Conservation (phyloP, 2,329 filamentous ascomycete species). For the Podosphaera leucotricha region DNA sequence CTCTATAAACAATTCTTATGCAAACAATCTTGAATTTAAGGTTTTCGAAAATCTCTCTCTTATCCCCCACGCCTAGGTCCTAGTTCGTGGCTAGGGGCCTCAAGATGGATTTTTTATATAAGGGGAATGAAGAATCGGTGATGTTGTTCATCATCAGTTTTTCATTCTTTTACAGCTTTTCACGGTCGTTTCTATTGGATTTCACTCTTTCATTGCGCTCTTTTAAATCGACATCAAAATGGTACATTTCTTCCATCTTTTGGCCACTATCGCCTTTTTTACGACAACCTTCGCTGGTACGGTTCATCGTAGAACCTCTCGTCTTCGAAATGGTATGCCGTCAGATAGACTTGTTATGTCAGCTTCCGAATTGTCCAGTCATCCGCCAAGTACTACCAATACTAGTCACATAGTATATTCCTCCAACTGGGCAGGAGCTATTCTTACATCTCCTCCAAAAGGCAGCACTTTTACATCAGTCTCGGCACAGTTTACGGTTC, state of each 20-base stretch:
- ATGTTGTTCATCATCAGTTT: neutral
- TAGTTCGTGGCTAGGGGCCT: neutral
- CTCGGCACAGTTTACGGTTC: slow-evolving; percentile 15
- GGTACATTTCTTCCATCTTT: neutral
- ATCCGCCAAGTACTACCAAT: slow-evolving; percentile 8
- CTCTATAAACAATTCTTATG: too few relatives aligned
- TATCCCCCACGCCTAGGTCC: neutral
- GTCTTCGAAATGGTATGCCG: neutral
- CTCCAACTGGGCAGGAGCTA: slow-evolving; percentile 20
- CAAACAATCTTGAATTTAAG: too few relatives aligned
- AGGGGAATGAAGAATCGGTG: neutral
- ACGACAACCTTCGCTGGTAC: neutral
- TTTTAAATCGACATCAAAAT: neutral
- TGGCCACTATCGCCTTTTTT: neutral
- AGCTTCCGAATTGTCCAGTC: neutral
- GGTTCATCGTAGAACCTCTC: neutral
- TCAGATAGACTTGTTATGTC: neutral
- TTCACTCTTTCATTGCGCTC: too few relatives aligned
- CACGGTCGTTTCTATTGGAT: neutral
- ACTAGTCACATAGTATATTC: slow-evolving; percentile 8
- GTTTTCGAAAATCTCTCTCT: too few relatives aligned
- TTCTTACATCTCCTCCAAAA: slow-evolving; percentile 9
- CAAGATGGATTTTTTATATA: neutral
- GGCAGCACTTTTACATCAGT: slow-evolving; percentile 28
- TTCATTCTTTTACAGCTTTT: neutral